Evolutionary conservation across 75 land plant species (phyloP).

Genomic region (Selaginella tamariscina): DNA sequence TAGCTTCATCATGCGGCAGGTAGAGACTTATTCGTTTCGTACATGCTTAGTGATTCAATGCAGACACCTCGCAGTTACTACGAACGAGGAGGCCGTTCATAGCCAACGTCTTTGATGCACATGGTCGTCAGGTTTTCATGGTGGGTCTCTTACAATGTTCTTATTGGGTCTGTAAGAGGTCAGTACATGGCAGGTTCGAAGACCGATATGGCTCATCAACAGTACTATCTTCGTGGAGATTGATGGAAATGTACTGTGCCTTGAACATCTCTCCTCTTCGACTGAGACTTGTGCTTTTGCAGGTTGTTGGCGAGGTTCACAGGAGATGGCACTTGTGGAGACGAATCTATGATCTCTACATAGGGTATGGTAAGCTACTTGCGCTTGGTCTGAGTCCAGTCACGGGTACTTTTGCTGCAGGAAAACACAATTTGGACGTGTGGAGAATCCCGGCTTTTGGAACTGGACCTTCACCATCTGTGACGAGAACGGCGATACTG

Average conservation of each 20-base stretch:
- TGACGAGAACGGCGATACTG: constrained; percentile 52
- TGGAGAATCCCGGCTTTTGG: constrained; percentile 98
- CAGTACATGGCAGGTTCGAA: constrained; percentile 45
- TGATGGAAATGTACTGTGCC: constrained; percentile 58
- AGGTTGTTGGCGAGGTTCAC: constrained; percentile 90
- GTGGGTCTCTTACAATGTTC: constrained; percentile 27
- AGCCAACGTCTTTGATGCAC: constrained; percentile 60
- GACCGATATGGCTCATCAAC: constrained; percentile 89
- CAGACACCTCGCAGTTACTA: constrained; percentile 37
- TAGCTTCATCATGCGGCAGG: constrained; percentile 78
- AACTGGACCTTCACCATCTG: constrained; percentile 93
- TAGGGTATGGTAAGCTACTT: too few relatives aligned
- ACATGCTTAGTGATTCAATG: background rate
- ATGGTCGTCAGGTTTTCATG: constrained; percentile 64
- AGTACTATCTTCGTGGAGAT: constrained; percentile 86
- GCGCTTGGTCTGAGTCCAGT: too few relatives aligned
- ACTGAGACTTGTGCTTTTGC: too few relatives aligned
- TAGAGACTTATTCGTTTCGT: constrained; percentile 7
- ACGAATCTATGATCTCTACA: constrained; percentile 78
- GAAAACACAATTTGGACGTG: constrained; percentile 78
- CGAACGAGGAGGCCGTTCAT: constrained; percentile 80
- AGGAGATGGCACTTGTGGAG: constrained; percentile 96
- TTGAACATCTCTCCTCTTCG: too few relatives aligned
- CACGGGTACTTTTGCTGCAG: too few relatives aligned
- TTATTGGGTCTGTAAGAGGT: too few relatives aligned